Percentiles rank a stretch among this genome's conserved stretches.
Evolutionary conservation across 345 rosid genomes (phyloP).

Genomic region (Pistacia atlantica): DNA sequence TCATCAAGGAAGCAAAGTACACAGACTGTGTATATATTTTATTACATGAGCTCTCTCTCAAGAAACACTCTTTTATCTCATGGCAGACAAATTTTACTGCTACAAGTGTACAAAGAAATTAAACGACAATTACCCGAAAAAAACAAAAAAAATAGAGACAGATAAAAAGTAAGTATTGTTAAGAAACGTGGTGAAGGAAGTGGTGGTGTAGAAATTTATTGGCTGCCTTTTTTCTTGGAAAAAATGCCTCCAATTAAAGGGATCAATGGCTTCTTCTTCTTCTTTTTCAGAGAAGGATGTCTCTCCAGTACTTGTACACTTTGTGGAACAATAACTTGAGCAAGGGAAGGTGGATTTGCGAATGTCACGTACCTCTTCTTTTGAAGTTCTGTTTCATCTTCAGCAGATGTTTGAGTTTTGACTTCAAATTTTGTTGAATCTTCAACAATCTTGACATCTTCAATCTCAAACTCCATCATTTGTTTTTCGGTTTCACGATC

Average conservation of each 20-base stretch:
- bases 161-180: background rate
- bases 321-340: constrained; percentile 38
- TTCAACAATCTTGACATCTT: constrained; percentile 45
- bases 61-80: background rate
- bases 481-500: constrained; percentile 29
- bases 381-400: constrained; percentile 41
- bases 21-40: constrained; percentile 3
- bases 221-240: constrained; percentile 54
- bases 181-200: background rate
- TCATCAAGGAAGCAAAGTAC: background rate
- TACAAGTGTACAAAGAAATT: background rate
- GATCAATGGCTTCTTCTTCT: constrained; percentile 69
- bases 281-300: constrained; percentile 64
- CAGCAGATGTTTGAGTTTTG: constrained; percentile 7
- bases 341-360: constrained; percentile 45
- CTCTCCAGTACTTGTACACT: constrained; percentile 51
- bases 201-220: constrained; percentile 16
- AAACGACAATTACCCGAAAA: background rate
- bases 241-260: constrained; percentile 71
- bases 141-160: background rate
- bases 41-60: background rate
- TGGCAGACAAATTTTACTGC: constrained; percentile 3
- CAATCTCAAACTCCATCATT: constrained; percentile 35
- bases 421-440: constrained; percentile 43
- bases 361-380: constrained; percentile 71